These are phyloP conservation scores for Penicillium atrosanguineum DNA, from an alignment of 495 filamentous ascomycete genomes.

Conservation along the genomic window DNA sequence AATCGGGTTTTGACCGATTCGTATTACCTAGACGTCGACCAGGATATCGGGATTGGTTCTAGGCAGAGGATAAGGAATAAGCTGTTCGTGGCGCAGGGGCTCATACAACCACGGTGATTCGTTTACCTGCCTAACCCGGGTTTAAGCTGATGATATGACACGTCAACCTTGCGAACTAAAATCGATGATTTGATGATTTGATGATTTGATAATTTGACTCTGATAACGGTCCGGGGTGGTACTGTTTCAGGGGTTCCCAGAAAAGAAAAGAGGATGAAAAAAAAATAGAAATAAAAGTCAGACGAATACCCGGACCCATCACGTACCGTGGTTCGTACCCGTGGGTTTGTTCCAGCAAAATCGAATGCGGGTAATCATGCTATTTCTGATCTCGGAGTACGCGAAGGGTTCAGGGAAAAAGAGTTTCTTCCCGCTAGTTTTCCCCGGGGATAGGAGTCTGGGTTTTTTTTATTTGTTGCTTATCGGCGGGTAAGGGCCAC, in stretches of 20 bases:
- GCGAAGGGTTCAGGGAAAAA: not conserved
- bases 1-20: constrained; percentile 6
- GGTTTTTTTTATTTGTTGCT: not conserved
- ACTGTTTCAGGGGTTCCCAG: not conserved
- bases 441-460: not conserved
- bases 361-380: constrained; percentile 8
- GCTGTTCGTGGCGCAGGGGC: constrained; percentile 13
- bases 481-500: constrained; percentile 3
- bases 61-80: constrained; percentile 11
- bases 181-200: no score
- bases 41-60: constrained; percentile 5
- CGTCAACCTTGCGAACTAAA: not conserved
- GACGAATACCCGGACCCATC: constrained; percentile 13
- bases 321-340: constrained; percentile 18
- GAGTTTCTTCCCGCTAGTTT: not conserved
- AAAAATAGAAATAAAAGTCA: constrained; percentile 1
- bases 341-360: constrained; percentile 9
- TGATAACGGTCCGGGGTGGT: constrained; percentile 9
- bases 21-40: constrained; percentile 7
- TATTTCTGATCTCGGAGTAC: not conserved
- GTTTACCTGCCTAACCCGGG: not conserved
- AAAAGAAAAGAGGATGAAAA: not conserved
- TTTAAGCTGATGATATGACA: constrained; percentile 8
- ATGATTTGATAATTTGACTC: not conserved
- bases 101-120: constrained; percentile 9